Conservation (phyloP, 1,284 basidiomycete genomes). For the Austropuccinia psidii region DNA sequence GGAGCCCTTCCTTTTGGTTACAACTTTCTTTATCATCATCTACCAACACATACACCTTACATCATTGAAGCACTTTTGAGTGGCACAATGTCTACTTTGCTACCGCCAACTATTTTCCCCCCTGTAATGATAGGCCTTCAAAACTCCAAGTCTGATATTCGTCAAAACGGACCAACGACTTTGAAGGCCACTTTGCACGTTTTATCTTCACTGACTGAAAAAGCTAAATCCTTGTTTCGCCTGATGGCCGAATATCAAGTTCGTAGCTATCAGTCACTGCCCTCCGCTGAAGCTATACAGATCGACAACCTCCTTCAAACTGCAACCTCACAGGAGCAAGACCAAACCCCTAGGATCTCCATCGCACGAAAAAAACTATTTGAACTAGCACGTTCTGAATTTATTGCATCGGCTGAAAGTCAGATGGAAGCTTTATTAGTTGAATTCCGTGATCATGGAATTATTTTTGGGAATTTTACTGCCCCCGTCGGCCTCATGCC, state of each 20-base stretch:
- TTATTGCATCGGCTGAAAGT: slow-evolving; percentile 77
- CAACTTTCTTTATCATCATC: slow-evolving; percentile 78
- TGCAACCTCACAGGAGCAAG: slow-evolving; percentile 47
- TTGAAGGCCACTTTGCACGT: slow-evolving; percentile 64
- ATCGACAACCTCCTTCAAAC: slow-evolving; percentile 25
- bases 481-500: slow-evolving; percentile 48
- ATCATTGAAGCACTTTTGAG: slow-evolving; percentile 56
- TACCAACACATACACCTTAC: slow-evolving; percentile 73
- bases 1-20: slow-evolving; percentile 54
- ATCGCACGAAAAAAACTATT: slow-evolving; percentile 37
- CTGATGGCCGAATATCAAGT: slow-evolving; percentile 38
- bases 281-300: slow-evolving; percentile 33
- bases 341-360: slow-evolving; percentile 37
- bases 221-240: slow-evolving; percentile 54
- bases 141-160: slow-evolving; percentile 54
- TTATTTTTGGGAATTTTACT: slow-evolving; percentile 58
- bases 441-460: slow-evolving; percentile 79
- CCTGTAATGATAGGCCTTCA: slow-evolving; percentile 48
- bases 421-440: slow-evolving; percentile 68
- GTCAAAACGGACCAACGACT: slow-evolving; percentile 54
- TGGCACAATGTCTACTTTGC: slow-evolving; percentile 39
- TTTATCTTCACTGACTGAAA: slow-evolving; percentile 72
- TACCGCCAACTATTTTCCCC: slow-evolving; percentile 48
- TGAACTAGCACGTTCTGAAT: slow-evolving; percentile 60
- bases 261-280: not conserved